Evolutionary conservation across 805 yeast genomes (phyloP).

Genomic region (Metschnikowia colocasiae): DNA sequence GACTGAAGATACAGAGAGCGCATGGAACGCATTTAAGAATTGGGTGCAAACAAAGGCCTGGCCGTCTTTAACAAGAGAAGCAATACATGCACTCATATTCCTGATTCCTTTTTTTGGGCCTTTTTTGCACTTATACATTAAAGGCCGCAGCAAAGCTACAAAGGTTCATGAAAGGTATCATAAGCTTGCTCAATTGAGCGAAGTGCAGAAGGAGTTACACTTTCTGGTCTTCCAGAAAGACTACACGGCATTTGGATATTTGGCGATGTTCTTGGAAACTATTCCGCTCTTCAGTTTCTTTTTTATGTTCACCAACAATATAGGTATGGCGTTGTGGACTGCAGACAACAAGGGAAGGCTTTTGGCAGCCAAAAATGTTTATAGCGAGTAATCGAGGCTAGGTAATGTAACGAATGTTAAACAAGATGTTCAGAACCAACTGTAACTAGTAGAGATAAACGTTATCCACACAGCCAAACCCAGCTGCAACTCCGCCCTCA

Average conservation of each 20-base stretch:
- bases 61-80: conserved; percentile 28
- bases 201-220: conserved; percentile 36
- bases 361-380: not conserved
- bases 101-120: conserved; percentile 61
- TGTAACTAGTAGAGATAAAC: conserved; percentile 46
- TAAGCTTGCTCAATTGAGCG: conserved; percentile 48
- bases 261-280: conserved; percentile 48
- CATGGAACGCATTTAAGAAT: not conserved
- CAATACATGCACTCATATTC: conserved; percentile 37
- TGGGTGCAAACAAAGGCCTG: conserved; percentile 18
- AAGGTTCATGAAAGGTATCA: conserved; percentile 55
- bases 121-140: conserved; percentile 43
- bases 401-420: not conserved
- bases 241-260: conserved; percentile 49
- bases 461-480: conserved; percentile 94
- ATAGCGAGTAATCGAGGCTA: not conserved
- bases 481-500: conserved; percentile 99
- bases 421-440: not conserved
- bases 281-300: conserved; percentile 52
- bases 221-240: conserved; percentile 37
- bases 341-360: conserved; percentile 27
- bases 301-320: conserved; percentile 54
- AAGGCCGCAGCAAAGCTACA: conserved; percentile 54
- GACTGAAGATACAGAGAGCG: not conserved
- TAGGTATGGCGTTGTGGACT: conserved; percentile 68